Evolutionary conservation across 2,329 filamentous ascomycete genomes (phyloP).

Genomic region (Seiridium unicorne): DNA sequence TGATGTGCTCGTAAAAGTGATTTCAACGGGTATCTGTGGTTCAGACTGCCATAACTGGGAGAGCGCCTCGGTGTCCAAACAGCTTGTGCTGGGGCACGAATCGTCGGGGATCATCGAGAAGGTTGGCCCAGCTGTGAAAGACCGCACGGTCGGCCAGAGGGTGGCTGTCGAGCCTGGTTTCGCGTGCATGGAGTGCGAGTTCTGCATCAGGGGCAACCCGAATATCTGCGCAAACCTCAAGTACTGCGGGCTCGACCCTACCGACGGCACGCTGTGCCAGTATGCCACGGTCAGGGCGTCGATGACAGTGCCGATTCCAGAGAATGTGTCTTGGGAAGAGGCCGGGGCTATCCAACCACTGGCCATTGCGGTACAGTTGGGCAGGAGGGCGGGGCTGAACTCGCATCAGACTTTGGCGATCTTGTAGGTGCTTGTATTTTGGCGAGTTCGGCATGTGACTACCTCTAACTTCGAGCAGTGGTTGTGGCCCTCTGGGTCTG

Average conservation of each 20-base stretch:
- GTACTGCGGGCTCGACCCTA: constrained; percentile 3
- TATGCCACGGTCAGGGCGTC: not conserved
- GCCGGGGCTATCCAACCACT: constrained; percentile 1
- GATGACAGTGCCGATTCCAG: constrained; percentile 1
- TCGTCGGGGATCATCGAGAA: constrained; percentile 2
- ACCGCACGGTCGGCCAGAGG: not conserved
- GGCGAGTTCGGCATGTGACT: too few relatives aligned
- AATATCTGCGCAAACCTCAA: constrained; percentile 3
- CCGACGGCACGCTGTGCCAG: constrained; percentile 1
- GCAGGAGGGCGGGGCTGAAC: not conserved
- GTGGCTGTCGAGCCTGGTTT: constrained; percentile 3
- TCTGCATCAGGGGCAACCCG: not conserved
- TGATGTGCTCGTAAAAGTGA: constrained; percentile 4
- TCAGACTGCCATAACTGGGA: constrained; percentile 7
- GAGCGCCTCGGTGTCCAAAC: not conserved
- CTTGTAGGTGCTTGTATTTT: not conserved
- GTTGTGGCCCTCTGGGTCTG: not conserved
- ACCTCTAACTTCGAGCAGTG: not conserved
- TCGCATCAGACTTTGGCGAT: constrained; percentile 2
- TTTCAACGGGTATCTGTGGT: constrained; percentile 3
- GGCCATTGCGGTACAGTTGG: constrained; percentile 2
- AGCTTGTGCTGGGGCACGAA: constrained; percentile 3
- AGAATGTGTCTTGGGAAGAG: constrained; percentile 6
- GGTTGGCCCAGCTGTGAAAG: not conserved
- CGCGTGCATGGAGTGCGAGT: constrained; percentile 5